Evolutionary conservation across 176 grass and related monocot species (phyloP).

Genomic region (Saccharum officinarum): DNA sequence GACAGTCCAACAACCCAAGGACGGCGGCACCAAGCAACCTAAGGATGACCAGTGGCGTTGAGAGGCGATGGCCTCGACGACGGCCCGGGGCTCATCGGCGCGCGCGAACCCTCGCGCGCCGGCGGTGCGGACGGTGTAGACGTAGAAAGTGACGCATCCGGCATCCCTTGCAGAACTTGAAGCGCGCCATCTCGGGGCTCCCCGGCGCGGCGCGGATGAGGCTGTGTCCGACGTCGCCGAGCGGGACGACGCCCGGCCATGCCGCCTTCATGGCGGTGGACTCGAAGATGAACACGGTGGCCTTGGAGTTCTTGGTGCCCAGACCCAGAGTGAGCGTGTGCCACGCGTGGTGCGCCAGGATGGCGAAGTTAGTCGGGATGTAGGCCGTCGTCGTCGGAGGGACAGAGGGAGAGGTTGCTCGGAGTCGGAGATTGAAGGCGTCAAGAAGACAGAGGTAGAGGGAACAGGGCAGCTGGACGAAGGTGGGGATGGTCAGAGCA

Average conservation of each 20-base stretch:
- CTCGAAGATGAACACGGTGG: slow-evolving; percentile 86
- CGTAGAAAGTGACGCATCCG: slow-evolving; percentile 96
- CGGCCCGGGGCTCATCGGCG: slow-evolving; percentile 70
- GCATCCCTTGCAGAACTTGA: slow-evolving; percentile 97
- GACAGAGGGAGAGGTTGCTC: background rate
- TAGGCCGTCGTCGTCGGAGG: slow-evolving; percentile 78
- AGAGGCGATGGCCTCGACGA: slow-evolving; percentile 74
- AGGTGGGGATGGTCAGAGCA: no score
- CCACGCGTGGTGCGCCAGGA: slow-evolving; percentile 95
- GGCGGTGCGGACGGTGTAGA: slow-evolving; percentile 70
- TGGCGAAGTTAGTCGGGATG: slow-evolving; percentile 90
- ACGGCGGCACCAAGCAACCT: no score
- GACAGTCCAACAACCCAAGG: no score
- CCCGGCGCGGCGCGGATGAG: slow-evolving; percentile 66
- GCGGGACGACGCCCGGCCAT: slow-evolving; percentile 73
- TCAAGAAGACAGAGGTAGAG: no score
- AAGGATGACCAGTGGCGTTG: no score
- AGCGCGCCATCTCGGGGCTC: slow-evolving; percentile 75
- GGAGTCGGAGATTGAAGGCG: no score
- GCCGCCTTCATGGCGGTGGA: slow-evolving; percentile 66
- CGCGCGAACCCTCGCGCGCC: slow-evolving; percentile 71
- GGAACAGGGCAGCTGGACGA: no score
- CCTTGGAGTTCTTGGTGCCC: slow-evolving; percentile 93
- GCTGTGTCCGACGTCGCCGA: slow-evolving; percentile 76
- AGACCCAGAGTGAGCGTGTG: slow-evolving; percentile 90